These are phyloP conservation scores for Ustilago xerochloae DNA, from an alignment of 1,284 basidiomycete species.

Conservation along the genomic window DNA sequence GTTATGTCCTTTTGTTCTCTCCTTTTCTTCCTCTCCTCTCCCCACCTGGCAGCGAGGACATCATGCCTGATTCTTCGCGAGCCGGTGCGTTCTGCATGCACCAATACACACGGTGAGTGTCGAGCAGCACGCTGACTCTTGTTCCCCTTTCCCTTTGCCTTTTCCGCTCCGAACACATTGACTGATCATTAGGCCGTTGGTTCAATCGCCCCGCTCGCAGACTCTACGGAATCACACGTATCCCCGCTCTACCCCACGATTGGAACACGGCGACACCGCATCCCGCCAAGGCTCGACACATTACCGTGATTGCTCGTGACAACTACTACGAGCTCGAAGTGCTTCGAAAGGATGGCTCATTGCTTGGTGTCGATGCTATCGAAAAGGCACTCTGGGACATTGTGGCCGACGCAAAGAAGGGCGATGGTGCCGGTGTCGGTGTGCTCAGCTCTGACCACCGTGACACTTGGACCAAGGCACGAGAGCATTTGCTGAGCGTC, in stretches of 20 bases:
- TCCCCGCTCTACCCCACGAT: conserved; percentile 70
- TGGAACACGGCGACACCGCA: conserved; percentile 66
- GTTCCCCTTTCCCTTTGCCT: conserved; percentile 15
- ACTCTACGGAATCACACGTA: conserved; percentile 67
- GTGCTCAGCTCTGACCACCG: conserved; percentile 83
- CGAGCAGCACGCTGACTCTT: conserved; percentile 36
- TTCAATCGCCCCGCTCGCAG: conserved; percentile 75
- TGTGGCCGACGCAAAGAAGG: conserved; percentile 76
- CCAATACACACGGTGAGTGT: conserved; percentile 72
- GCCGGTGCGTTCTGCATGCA: conserved; percentile 74
- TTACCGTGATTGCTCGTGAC: conserved; percentile 81
- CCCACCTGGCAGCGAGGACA: conserved; percentile 69
- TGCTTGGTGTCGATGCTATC: conserved; percentile 74
- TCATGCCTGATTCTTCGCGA: conserved; percentile 72
- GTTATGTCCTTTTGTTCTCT: neutral
- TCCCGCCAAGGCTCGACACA: conserved; percentile 73
- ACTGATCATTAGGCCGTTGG: conserved; percentile 51
- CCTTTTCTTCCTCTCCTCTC: neutral
- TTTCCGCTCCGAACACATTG: conserved; percentile 15
- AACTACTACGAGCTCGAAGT: conserved; percentile 85
- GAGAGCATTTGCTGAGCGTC: conserved; percentile 77
- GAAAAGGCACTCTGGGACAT: conserved; percentile 77
- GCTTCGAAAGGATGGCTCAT: conserved; percentile 53
- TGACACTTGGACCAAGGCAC: conserved; percentile 85
- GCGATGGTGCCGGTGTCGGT: conserved; percentile 74